These are phyloP conservation scores for Caulochytrium protostelioides DNA, from an alignment of 371 early-diverging fungal genomes.

Conservation along the genomic window DNA sequence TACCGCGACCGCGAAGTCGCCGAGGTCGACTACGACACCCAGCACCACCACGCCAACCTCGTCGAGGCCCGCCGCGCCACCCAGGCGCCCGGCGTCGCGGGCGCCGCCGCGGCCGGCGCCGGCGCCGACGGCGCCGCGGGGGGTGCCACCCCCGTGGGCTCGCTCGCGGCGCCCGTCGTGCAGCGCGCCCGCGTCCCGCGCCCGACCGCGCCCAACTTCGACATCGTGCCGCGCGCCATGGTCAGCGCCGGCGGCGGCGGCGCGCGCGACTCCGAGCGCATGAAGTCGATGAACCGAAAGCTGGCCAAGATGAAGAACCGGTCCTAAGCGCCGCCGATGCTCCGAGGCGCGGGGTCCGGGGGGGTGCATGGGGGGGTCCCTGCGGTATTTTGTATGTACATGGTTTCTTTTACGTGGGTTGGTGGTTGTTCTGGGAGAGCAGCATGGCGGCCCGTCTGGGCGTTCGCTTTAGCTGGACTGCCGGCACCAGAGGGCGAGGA, in stretches of 20 bases:
- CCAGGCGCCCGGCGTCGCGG: neutral
- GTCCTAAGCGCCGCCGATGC: neutral
- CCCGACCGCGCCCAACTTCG: conserved; percentile 1
- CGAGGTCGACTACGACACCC: conserved; percentile 11
- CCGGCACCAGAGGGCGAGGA: too few relatives aligned
- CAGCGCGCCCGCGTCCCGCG: conserved; percentile 3
- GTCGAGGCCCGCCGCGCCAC: neutral
- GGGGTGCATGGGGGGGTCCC: too few relatives aligned
- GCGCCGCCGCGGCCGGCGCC: conserved; percentile 7
- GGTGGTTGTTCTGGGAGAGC: too few relatives aligned
- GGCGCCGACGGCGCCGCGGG: neutral
- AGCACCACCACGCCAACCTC: neutral
- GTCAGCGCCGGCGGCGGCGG: conserved; percentile 8
- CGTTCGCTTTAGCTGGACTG: too few relatives aligned
- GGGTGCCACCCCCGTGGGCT: neutral
- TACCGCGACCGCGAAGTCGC: conserved; percentile 42
- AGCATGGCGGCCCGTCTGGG: too few relatives aligned
- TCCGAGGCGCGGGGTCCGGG: too few relatives aligned
- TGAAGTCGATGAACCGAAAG: conserved; percentile 5
- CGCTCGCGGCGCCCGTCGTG: neutral
- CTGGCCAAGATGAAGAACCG: neutral
- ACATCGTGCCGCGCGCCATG: conserved; percentile 4
- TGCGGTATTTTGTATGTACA: too few relatives aligned
- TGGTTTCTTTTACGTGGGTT: too few relatives aligned
- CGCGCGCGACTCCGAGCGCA: conserved; percentile 16